Evolutionary conservation across 768 basidiomycete genomes (phyloP).

Genomic region (Tricholoma sp.): DNA sequence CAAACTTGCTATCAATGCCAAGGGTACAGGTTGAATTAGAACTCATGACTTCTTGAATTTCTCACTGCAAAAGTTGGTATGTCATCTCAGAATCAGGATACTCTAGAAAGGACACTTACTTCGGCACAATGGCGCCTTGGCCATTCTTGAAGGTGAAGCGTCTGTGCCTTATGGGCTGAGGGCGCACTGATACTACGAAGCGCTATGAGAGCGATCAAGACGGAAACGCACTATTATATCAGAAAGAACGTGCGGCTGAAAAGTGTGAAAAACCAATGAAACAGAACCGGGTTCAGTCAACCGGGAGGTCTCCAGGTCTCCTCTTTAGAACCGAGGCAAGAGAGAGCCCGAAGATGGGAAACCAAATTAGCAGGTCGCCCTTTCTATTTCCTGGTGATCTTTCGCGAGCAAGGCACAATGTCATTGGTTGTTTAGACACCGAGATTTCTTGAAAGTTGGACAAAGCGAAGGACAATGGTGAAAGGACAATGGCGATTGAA

Average conservation of each 20-base stretch:
- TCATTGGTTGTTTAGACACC: not conserved
- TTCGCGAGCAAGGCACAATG: not conserved
- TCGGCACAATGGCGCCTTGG: constrained; percentile 38
- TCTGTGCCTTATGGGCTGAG: constrained; percentile 28
- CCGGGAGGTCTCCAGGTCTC: too few species aligned
- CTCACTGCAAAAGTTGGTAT: constrained; percentile 17
- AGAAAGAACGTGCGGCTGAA: not conserved
- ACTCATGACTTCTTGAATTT: constrained; percentile 30
- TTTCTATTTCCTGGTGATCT: not conserved
- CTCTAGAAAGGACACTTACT: constrained; percentile 24
- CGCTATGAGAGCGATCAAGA: constrained; percentile 32
- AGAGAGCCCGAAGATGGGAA: not conserved
- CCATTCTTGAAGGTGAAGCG: constrained; percentile 33
- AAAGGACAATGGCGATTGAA: too few species aligned
- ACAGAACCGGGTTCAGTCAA: not conserved
- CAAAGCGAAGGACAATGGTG: too few species aligned
- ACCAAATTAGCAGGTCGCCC: not conserved
- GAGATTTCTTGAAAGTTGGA: not conserved
- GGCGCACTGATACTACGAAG: constrained; percentile 30
- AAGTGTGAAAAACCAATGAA: not conserved
- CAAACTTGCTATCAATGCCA: constrained; percentile 42
- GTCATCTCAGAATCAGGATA: too few species aligned
- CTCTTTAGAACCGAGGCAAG: too few species aligned
- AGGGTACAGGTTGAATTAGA: too few species aligned
- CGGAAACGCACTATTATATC: constrained; percentile 35